Evolutionary conservation across 208 protist species (phyloP), one percentile per base, ranked within the genome.

Genomic region (Leptomonas pyrrhocoris): DNA sequence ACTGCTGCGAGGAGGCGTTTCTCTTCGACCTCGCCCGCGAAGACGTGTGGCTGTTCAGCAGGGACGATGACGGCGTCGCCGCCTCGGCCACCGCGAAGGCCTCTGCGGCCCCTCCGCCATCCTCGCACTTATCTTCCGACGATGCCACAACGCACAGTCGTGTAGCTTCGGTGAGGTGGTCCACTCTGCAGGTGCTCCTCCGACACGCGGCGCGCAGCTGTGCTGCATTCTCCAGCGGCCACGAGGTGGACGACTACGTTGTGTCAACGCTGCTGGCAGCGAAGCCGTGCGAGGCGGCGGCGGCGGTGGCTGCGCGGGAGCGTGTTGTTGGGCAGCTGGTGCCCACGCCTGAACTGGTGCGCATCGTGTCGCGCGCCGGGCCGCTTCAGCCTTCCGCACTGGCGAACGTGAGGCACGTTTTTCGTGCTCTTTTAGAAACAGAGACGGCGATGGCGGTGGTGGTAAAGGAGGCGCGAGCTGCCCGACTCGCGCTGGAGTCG

Each of bases 1-100:
- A 65, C 27, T 66, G 57, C 58, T 66, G 68, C 40, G 68, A 66
- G 58, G 51, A 49, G 38, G 58, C 67, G 7, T 73, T 73, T 27
- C 58, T 59, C 23, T 60, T 51, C 30, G 58, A 66, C 49, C 30
- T 65, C 4, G 68, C 58, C 8, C 58, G 58, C 0, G 50, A 60
- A 15, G 68, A 73, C 36, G 21, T 60, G 4, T 46, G 57, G 58
- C 38, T 65, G 0, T 62, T 51, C 50, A 36, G 0, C 46, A 23
- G 6, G n/a, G 40, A 8, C 9, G 18, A 16, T 25, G 13, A 30
- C 34, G 54, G 9, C 23, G 7, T 7, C 5, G 64, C 13, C 31
- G 18, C 40, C 36, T 2, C 30, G 7, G 7, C n/a, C 38, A 21
- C 30, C 13, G 2, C 38, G 4, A 36, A 21, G 15, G 13, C 13